Evolutionary conservation across 176 grass and related monocot species (phyloP), one percentile per base, ranked within the genome.

Genomic region (Thalia dealbata): DNA sequence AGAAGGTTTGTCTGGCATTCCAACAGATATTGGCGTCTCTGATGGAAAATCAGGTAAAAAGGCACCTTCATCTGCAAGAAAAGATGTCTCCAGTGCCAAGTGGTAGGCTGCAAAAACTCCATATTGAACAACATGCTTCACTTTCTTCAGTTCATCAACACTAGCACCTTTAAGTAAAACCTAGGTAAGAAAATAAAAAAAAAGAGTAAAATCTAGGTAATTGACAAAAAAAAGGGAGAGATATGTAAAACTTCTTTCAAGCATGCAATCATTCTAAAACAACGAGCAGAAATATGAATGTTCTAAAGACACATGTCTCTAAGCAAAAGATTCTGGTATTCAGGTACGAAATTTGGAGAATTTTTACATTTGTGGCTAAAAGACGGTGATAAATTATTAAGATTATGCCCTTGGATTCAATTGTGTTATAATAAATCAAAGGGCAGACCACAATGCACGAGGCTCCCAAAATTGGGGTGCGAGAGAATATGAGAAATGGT

Each of bases 21-120:
- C 81, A 70, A 92, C 93, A 81, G 80, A 84, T 73, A 93, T 56
- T 81, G 95, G 87, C 78, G 90, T 85, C 78, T 84, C 77, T 51
- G 84, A 78, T 43, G 89, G 82, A 82, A 88, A 65, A 86, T 93
- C 95, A 72, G 83, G 83, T 77, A 91, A 64, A 72, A 77, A 86
- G 24, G 95, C 89, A 71, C 87, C 83, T 88, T 99, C 95, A 84
- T 93, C 95, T 82, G 84, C 90, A 78, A 99, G 87, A 80, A 99
- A 99, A 85, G 87, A 99, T 83, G 87, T 99, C 86, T 99, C 95
- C 76, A 93, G 80, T 3, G 95, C 85, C 77, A 92, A 73, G 73
- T 97, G 93, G 84, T 99, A 93, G 72, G 95, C 95, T 74, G 91
- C 89, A 71, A 91, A 99, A 85, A 99, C 90, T 72, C 89, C 95